Conservation (phyloP, 306 rosid species). For the Oxytropis ochrocephala region DNA sequence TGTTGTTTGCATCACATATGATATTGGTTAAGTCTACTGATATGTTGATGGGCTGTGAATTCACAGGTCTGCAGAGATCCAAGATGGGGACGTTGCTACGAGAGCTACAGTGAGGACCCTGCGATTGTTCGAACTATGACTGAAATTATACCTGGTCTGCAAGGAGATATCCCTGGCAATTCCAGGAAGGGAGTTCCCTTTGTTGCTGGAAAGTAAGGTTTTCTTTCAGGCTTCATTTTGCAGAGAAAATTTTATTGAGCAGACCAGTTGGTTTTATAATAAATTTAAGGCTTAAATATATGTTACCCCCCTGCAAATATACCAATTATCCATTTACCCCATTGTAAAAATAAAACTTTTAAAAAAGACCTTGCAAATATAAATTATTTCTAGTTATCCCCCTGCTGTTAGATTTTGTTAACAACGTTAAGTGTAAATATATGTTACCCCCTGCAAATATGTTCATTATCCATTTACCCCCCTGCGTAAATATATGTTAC, state of each 20-base stretch:
- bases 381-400: too few species aligned
- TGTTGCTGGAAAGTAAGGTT: constrained; percentile 87
- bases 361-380: too few species aligned
- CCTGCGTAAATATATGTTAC: too few species aligned
- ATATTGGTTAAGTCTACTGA: background rate
- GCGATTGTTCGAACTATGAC: constrained; percentile 72
- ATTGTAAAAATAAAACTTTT: too few species aligned
- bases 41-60: constrained; percentile 1
- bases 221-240: background rate
- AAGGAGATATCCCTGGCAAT: constrained; percentile 68
- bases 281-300: too few species aligned
- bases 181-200: constrained; percentile 69
- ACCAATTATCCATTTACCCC: too few species aligned
- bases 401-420: too few species aligned
- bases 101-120: constrained; percentile 85
- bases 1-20: background rate
- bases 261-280: background rate
- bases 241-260: background rate
- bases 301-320: too few species aligned
- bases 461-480: too few species aligned
- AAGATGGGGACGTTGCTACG: constrained; percentile 95
- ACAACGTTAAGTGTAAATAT: too few species aligned
- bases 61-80: constrained; percentile 86
- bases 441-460: too few species aligned
- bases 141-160: constrained; percentile 89